Evolutionary conservation across 306 rosid genomes (phyloP).

Genomic region (Rosa persica): DNA sequence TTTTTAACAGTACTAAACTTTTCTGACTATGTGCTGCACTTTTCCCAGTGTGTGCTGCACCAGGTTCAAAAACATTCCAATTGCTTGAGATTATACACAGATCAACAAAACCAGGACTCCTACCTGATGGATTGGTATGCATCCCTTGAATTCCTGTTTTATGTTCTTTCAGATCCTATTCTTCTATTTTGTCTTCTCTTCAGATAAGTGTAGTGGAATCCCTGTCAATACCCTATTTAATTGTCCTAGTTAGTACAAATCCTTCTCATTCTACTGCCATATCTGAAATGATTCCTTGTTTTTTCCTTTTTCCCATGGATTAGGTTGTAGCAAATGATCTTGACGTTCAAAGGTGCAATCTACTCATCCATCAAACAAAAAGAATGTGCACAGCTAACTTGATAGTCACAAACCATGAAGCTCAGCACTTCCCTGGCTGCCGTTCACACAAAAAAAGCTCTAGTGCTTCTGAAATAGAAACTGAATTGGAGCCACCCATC

Average conservation of each 20-base stretch:
- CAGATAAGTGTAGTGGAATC: conserved; percentile 6
- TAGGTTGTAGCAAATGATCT: conserved; percentile 98
- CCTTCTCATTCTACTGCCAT: conserved; percentile 12
- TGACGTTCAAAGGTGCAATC: conserved; percentile 96
- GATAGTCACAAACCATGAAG: conserved; percentile 96
- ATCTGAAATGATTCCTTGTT: conserved; percentile 18
- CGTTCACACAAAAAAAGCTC: conserved; percentile 48
- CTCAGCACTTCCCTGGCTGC: conserved; percentile 97
- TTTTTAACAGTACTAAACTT: background rate
- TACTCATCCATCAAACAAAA: conserved; percentile 98
- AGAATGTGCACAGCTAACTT: conserved; percentile 98
- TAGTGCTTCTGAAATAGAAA: conserved; percentile 26
- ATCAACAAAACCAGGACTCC: conserved; percentile 64
- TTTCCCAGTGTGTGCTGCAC: conserved; percentile 97
- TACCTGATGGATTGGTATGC: conserved; percentile 92
- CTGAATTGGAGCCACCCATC: conserved; percentile 36
- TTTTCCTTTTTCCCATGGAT: conserved; percentile 19
- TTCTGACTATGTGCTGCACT: conserved; percentile 20
- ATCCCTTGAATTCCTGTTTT: conserved; percentile 18
- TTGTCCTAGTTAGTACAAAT: conserved; percentile 11
- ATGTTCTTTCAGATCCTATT: conserved; percentile 9
- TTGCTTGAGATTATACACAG: conserved; percentile 87
- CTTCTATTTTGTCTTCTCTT: conserved; percentile 3
- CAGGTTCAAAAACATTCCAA: conserved; percentile 98
- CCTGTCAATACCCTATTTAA: conserved; percentile 18